These are phyloP conservation scores for Phalaenopsis hybrid DNA, from an alignment of 116 monocot species.

Conservation along the genomic window DNA sequence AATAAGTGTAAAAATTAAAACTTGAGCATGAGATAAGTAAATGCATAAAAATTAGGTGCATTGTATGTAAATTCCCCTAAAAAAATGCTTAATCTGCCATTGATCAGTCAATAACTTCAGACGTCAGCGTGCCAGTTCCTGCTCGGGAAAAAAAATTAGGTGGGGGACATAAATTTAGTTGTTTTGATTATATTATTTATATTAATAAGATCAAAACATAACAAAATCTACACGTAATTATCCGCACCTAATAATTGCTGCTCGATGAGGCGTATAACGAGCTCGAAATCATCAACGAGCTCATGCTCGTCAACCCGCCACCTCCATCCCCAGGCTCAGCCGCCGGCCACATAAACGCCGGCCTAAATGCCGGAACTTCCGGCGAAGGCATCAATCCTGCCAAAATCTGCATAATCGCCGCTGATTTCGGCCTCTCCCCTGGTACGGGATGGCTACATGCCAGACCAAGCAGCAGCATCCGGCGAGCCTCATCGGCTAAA, in stretches of 20 bases:
- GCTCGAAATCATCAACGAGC: slow-evolving; percentile 8
- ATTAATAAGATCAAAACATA: too few relatives aligned
- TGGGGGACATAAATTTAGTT: too few relatives aligned
- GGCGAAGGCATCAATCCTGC: slow-evolving; percentile 32
- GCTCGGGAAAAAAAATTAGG: not conserved
- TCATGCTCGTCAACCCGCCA: slow-evolving; percentile 8
- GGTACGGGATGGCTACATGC: slow-evolving; percentile 69
- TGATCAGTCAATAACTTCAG: too few relatives aligned
- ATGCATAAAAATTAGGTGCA: too few relatives aligned
- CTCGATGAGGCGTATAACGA: slow-evolving; percentile 24
- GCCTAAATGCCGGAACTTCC: slow-evolving; percentile 45
- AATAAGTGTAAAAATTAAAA: too few relatives aligned
- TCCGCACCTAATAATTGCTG: too few relatives aligned
- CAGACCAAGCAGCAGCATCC: slow-evolving; percentile 63
- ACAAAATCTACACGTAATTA: too few relatives aligned
- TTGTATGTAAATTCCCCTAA: too few relatives aligned
- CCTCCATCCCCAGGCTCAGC: not conserved
- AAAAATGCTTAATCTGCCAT: too few relatives aligned
- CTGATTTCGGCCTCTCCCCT: slow-evolving; percentile 50
- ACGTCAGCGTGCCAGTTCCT: not conserved
- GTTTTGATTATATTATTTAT: too few relatives aligned
- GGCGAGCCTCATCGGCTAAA: slow-evolving; percentile 30
- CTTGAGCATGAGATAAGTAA: too few relatives aligned
- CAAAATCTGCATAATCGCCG: slow-evolving; percentile 47
- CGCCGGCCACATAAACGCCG: slow-evolving; percentile 63